Percentiles rank a stretch among this genome's conserved stretches.
phyloP scores from a whole-genome alignment of 768 basidiomycete genomes.

The Mycena galopus region DNA sequence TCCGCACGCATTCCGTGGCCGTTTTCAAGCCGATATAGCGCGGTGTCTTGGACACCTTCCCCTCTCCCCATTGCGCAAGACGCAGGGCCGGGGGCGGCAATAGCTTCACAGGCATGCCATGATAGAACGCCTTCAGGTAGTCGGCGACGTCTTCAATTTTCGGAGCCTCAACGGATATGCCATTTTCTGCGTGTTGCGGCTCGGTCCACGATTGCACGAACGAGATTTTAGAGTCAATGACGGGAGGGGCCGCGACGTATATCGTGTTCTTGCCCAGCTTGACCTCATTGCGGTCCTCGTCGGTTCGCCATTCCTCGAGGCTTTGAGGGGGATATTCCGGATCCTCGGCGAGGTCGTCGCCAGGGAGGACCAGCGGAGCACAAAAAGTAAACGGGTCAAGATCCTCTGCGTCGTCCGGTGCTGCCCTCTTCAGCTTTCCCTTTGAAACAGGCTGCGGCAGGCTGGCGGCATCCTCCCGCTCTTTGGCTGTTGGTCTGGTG shows the following conservation, averaged over 20 bases:
- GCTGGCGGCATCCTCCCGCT: constrained; percentile 33
- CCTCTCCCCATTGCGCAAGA: constrained; percentile 49
- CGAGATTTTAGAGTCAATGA: constrained; percentile 37
- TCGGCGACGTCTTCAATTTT: constrained; percentile 40
- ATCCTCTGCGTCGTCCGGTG: constrained; percentile 8
- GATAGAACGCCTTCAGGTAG: constrained; percentile 51
- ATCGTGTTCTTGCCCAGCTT: constrained; percentile 42
- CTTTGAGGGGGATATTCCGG: constrained; percentile 51
- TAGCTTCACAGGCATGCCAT: constrained; percentile 46
- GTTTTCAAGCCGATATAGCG: constrained; percentile 48
- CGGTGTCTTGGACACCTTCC: constrained; percentile 32
- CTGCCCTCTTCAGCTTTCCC: constrained; percentile 14
- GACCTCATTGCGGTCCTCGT: constrained; percentile 49
- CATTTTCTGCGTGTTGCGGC: constrained; percentile 28
- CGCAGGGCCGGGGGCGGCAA: constrained; percentile 35
- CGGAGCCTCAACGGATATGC: constrained; percentile 32
- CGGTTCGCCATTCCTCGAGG: constrained; percentile 45
- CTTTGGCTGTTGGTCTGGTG: constrained; percentile 20
- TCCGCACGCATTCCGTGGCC: constrained; percentile 47
- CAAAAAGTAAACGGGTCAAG: constrained; percentile 45
- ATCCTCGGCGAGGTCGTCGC: constrained; percentile 50
- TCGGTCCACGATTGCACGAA: constrained; percentile 44
- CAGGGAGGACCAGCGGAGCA: constrained; percentile 49
- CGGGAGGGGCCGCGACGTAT: constrained; percentile 50
- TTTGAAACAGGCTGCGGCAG: constrained; percentile 10